Percentiles rank a stretch among this genome's conserved stretches.
phyloP scores from a whole-genome alignment of 202 grass and related monocot species.

The Hordeum pubiflorum region DNA sequence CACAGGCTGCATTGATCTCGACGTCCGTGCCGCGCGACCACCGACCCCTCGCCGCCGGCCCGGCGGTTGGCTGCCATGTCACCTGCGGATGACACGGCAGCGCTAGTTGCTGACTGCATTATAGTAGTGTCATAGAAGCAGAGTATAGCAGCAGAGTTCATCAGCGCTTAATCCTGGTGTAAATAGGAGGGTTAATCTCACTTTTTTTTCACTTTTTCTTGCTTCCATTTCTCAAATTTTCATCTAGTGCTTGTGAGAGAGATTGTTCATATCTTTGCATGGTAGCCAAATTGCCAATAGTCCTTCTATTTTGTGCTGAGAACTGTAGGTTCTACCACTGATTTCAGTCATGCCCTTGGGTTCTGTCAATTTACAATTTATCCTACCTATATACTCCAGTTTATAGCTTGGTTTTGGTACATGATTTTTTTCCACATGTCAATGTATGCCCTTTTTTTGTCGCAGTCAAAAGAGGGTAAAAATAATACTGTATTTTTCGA shows the following conservation, averaged over 20 bases:
- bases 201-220: neutral
- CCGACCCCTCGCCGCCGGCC: neutral
- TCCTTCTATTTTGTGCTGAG: neutral
- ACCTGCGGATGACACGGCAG: neutral
- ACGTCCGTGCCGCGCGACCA: neutral
- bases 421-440: neutral
- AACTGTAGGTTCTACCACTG: neutral
- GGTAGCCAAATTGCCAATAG: neutral
- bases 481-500: neutral
- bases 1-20: conserved; percentile 35
- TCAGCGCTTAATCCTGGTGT: conserved; percentile 23
- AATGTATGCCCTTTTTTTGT: neutral
- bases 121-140: conserved; percentile 29
- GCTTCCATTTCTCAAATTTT: neutral
- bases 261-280: conserved; percentile 13
- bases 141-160: conserved; percentile 11
- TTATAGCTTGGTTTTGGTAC: conserved; percentile 1
- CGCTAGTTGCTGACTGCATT: conserved; percentile 33
- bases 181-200: conserved; percentile 32
- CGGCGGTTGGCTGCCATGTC: neutral
- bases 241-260: neutral
- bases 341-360: conserved; percentile 18
- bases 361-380: conserved; percentile 6
- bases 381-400: neutral
- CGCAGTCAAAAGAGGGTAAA: too few species aligned